phyloP scores from a whole-genome alignment of 2,329 filamentous ascomycete species.

The Trichoderma atroviride region DNA sequence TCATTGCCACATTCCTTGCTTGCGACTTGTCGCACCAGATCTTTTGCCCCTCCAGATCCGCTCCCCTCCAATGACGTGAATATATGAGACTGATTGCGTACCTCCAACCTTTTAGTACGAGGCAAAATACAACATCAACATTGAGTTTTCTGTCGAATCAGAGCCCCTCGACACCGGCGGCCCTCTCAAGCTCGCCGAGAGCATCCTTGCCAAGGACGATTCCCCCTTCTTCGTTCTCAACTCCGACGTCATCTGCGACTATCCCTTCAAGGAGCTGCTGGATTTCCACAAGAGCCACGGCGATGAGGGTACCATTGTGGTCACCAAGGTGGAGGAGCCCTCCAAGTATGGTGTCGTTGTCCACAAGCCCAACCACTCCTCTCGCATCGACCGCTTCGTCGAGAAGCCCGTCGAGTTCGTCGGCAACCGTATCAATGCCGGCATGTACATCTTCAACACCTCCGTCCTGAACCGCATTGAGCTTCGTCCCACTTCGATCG shows the following conservation, averaged over 20 bases:
- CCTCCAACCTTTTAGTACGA: conserved; percentile 66
- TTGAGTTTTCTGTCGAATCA: conserved; percentile 94
- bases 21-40: conserved; percentile 17
- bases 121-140: conserved; percentile 88
- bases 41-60: background rate
- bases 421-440: conserved; percentile 97
- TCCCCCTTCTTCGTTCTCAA: conserved; percentile 97
- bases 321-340: conserved; percentile 98
- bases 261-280: conserved; percentile 86
- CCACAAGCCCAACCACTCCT: conserved; percentile 89
- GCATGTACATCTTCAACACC: conserved; percentile 97
- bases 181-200: conserved; percentile 91
- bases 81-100: conserved; percentile 16
- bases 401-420: conserved; percentile 99
- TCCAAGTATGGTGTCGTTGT: conserved; percentile 99
- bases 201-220: conserved; percentile 90
- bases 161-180: conserved; percentile 95
- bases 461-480: conserved; percentile 90
- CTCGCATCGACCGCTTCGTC: conserved; percentile 96
- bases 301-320: conserved; percentile 94
- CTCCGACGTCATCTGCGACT: conserved; percentile 97
- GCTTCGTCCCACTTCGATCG: conserved; percentile 93
- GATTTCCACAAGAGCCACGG: conserved; percentile 93
- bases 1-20: background rate
- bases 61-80: conserved; percentile 14